Base-by-base conservation (phyloP, 2,329 filamentous ascomycete genomes). In the Gaeumannomyces sp. region DNA sequence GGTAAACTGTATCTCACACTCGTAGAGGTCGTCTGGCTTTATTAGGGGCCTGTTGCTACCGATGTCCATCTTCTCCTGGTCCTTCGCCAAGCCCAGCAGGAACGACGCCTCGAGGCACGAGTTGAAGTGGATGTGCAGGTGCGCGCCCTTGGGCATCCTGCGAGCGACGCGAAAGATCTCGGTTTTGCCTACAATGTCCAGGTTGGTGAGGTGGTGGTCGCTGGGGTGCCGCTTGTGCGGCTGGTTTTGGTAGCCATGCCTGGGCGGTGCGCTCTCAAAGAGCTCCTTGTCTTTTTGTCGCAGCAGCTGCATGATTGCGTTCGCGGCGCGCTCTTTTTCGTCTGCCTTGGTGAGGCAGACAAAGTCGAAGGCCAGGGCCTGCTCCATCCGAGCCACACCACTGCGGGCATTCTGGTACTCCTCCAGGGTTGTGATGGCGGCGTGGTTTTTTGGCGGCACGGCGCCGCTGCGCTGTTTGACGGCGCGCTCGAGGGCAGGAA, bases 81-180 rank as follows among this genome's bases (percentile, higher is more conserved):
- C 78, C 78, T 79, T 83, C 68, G 78, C 84, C 69, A 79, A 78
- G 29, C 78, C 75, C 16, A 92, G 78, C 27, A 92, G 77, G 6
- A 86, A 80, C 2, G 78, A 73, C 13, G 89, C 88, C 19, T 80
- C 77, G 5, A 92, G 77, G 66, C 89, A 90, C n/a, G 89, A 83
- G 72, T 92, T 93, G 79, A 91, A 92, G 73, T 93, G 90, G 29
- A 92, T 83, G 73, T 93, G 90, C 29, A 92, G 78, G 72, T 92
- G 87, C 0, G 83, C 83, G 2, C 89, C 90, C 74, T 93, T 93
- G 58, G 90, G 90, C 79, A 90, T 83, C 65, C 74, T 72, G 38
- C 77, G 77, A 6, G 86, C 83, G 31, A 89, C 80, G 33, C 78
- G 69, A 69, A 87, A 85, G 19, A 92, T 71, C 59, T 77, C 74